These are phyloP conservation scores for Candida silvicultrix DNA, from an alignment of 805 yeast genomes.

Conservation along the genomic window DNA sequence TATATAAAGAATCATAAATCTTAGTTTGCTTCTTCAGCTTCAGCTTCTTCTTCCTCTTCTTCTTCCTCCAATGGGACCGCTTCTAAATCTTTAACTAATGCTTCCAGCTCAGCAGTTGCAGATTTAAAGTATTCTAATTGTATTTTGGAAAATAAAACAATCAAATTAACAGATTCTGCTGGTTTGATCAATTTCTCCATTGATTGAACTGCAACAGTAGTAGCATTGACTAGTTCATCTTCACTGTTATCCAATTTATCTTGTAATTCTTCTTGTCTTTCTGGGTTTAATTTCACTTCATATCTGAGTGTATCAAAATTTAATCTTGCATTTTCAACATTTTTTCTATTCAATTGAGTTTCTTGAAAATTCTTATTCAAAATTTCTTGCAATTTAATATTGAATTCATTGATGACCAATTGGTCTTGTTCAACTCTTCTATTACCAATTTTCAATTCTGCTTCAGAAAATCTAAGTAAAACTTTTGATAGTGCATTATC, in stretches of 20 bases:
- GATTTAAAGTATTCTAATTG: conserved; percentile 60
- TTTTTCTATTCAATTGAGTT: conserved; percentile 54
- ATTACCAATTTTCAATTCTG: conserved; percentile 57
- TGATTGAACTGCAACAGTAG: conserved; percentile 70
- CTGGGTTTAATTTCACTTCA: conserved; percentile 33
- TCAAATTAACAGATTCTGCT: conserved; percentile 52
- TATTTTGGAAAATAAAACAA: conserved; percentile 62
- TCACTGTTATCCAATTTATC: conserved; percentile 47
- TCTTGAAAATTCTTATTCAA: conserved; percentile 54
- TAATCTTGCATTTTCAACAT: conserved; percentile 63
- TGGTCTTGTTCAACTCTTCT: conserved; percentile 68
- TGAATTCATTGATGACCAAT: conserved; percentile 51
- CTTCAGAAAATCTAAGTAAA: conserved; percentile 41
- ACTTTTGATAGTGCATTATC: conserved; percentile 21
- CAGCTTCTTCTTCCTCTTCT: conserved; percentile 26
- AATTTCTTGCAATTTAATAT: conserved; percentile 44
- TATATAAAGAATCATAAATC: neutral
- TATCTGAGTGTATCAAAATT: conserved; percentile 67
- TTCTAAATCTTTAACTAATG: conserved; percentile 38
- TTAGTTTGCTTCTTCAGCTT: conserved; percentile 10
- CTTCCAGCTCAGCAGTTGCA: conserved; percentile 42
- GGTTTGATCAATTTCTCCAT: conserved; percentile 72
- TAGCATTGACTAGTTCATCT: conserved; percentile 76
- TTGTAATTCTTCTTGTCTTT: conserved; percentile 12
- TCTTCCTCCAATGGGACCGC: conserved; percentile 37